These are phyloP conservation scores for Pseudonitzschia multistriata DNA, from an alignment of 108 stramenopile species.

Conservation along the genomic window DNA sequence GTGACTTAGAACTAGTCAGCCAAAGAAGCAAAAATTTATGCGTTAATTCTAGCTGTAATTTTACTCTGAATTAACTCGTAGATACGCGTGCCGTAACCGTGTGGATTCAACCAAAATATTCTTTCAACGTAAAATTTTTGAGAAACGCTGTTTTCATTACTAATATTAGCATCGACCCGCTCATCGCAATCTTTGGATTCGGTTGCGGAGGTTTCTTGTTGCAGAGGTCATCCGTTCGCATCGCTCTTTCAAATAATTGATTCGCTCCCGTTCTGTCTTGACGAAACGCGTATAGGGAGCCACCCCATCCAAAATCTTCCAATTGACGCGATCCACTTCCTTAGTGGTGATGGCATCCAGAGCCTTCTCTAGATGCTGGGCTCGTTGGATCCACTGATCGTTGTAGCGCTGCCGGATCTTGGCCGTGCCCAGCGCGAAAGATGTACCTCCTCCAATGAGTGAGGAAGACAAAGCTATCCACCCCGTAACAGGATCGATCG, in stretches of 20 bases:
- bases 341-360: slow-evolving; percentile 37
- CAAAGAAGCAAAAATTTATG: no score
- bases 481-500: slow-evolving; percentile 37
- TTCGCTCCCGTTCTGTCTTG: slow-evolving; percentile 47
- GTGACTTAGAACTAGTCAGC: no score
- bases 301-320: slow-evolving; percentile 57
- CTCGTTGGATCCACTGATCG: slow-evolving; percentile 39
- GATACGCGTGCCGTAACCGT: no score
- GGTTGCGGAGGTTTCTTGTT: slow-evolving; percentile 46
- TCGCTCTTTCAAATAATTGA: slow-evolving; percentile 40
- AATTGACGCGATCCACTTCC: slow-evolving; percentile 47
- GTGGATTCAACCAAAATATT: background rate
- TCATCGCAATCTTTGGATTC: slow-evolving; percentile 44
- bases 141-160: background rate
- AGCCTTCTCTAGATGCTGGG: slow-evolving; percentile 34
- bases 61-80: no score
- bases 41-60: no score
- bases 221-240: slow-evolving; percentile 43
- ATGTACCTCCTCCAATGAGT: slow-evolving; percentile 26
- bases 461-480: slow-evolving; percentile 19
- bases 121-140: background rate
- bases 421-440: slow-evolving; percentile 31
- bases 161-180: background rate
- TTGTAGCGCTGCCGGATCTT: slow-evolving; percentile 29
- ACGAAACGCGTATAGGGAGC: slow-evolving; percentile 70